Conservation (phyloP, 305 asterid species). For the Fraxinus xanthoxyloides region DNA sequence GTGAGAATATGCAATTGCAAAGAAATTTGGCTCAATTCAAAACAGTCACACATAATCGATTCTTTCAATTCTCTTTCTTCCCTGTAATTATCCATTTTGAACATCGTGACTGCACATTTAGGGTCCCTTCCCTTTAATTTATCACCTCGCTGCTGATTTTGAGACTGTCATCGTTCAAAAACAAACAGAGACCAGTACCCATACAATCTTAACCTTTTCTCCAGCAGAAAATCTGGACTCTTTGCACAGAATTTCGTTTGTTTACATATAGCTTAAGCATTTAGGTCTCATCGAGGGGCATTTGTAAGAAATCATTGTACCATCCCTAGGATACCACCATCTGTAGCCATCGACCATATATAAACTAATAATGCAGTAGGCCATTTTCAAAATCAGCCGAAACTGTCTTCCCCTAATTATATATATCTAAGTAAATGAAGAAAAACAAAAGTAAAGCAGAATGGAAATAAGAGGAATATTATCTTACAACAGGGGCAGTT, state of each 20-base stretch:
- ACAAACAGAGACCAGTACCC: neutral
- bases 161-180: neutral
- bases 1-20: neutral
- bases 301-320: neutral
- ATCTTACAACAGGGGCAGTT: constrained; percentile 89
- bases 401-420: neutral
- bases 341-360: neutral
- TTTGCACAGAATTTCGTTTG: neutral
- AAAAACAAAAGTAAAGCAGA: constrained; percentile 1
- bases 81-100: neutral
- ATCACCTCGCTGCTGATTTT: neutral
- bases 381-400: neutral
- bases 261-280: neutral
- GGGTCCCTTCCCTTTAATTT: neutral
- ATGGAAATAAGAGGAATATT: constrained; percentile 8
- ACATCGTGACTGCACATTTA: neutral
- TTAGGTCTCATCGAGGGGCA: neutral
- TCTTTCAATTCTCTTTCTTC: neutral
- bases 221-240: neutral
- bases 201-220: neutral
- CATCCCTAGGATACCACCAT: neutral
- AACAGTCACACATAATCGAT: neutral
- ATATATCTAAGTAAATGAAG: neutral
- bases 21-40: neutral
- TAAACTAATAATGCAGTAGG: neutral